Base-by-base conservation (phyloP, 306 rosid genomes). In the Urtica urens region DNA sequence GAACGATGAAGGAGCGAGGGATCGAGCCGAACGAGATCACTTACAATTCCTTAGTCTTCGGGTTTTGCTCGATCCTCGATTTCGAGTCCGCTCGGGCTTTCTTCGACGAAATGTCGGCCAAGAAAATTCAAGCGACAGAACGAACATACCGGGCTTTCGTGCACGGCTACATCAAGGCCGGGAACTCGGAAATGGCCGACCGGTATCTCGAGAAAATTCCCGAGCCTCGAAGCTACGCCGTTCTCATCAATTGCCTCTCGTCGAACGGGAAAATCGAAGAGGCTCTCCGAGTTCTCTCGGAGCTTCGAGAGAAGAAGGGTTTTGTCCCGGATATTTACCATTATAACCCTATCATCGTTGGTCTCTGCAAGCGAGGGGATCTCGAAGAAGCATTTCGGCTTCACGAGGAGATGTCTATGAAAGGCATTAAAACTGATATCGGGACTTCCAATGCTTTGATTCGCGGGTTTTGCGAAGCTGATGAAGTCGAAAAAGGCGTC, bases 121-220 rank as follows among this genome's bases (percentile, higher is more conserved):
- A 42, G n/a, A 71, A 77, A 49, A 41, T 75, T 29, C 55, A 45
- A 52, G 77, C 77, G 18, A 70, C 62, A 58, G 81, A 46, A 46
- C 54, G 58, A 47, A 70, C 81, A 6, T 75, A 62, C 35, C 77
- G 81, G 35, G 57, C 74, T 54, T 70, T 75, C 44, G 46, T 75
- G 23, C 55, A 55, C 27, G 70, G 63, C 6, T 58, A 62, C 29
- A n/a, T 48, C 38, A 75, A 70, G 39, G 57, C 21, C 11, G 68
- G 74, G 38, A 37, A 70, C 37, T 58, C 63, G 67, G 51, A 54
- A 53, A 47, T 66, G 15, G 81, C 77, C 23, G 57, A 62, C 28
- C 24, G 59, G 35, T 66, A 66, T 51, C 70, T 75, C 37, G 40
- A 16, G n/a, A 35, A 13, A 3, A 3, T 35, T 5, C 4, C 4